Evolutionary conservation across 176 grass and related monocot genomes (phyloP), one percentile per base, ranked within the genome.

Genomic region (Carex parvula): DNA sequence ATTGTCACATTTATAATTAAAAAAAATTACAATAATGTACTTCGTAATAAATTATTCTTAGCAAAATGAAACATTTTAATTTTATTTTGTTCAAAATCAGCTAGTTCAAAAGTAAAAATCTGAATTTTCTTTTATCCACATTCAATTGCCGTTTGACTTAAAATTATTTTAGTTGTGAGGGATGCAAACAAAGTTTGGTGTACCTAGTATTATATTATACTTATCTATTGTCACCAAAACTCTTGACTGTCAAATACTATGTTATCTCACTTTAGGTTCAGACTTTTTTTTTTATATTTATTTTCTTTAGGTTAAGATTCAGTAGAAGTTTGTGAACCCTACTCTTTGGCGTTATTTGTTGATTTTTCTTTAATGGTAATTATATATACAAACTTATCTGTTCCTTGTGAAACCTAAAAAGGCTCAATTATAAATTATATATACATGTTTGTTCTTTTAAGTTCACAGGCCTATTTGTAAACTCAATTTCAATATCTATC

Each of bases 221-320:
- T 70, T 42, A 6, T 18, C 17, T n/a, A 41, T 8, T 69, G 65
- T 39, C 10, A 64, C 62, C 11, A 17, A n/a, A 69, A 69, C 30
- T 17, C 9, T 69, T 69, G 66, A 69, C 66, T 39, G 55, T 73
- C 70, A 48, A 50, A 48, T 73, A 73, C 42, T 52, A 74, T 74
- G 70, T 71, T 71, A 71, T 71, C 70, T 3, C n/a, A 74, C 8
- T 74, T 74, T 48, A 50, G 44, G 70, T 52, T 60, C 3, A 32
- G 63, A 65, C 15, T 74, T 12, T 12, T 9, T 9, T 50, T 11
- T 11, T n/a, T n/a, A n/a, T n/a, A n/a, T n/a, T n/a, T 2, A 12
- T 50, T 50, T 50, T 26, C 8, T 74, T 74, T 48, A 50, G 44
- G 70, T 52, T 60, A 11, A 65, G 26, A 32, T 32, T 74, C 44